Evolutionary conservation across 225 moss, liverwort and hornwort genomes (phyloP).

Genomic region (Bryum argenteum): DNA sequence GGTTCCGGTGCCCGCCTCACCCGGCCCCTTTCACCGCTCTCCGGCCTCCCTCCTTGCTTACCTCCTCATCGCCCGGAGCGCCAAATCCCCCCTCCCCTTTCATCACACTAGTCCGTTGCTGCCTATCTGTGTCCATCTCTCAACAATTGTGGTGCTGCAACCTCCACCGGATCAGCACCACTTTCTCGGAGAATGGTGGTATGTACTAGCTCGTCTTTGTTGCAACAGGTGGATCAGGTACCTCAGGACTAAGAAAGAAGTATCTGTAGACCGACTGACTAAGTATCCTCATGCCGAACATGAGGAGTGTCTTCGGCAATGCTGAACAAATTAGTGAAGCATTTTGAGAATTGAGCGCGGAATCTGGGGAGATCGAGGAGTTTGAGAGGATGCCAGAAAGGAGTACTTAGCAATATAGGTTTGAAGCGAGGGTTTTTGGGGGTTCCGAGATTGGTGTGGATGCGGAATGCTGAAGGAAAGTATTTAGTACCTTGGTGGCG

Average conservation of each 20-base stretch:
- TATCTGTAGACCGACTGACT: constrained; percentile 6
- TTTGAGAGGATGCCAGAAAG: not conserved
- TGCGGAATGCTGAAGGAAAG: constrained; percentile 40
- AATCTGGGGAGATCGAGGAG: constrained; percentile 19
- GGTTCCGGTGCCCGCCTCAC: not conserved
- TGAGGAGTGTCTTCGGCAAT: not conserved
- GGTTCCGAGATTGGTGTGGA: constrained; percentile 23
- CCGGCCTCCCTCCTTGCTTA: constrained; percentile 11
- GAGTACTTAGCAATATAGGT: constrained; percentile 6
- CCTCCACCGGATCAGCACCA: constrained; percentile 10
- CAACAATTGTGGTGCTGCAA: constrained; percentile 1
- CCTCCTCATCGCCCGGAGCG: constrained; percentile 18
- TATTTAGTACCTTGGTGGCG: constrained; percentile 51
- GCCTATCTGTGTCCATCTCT: constrained; percentile 1
- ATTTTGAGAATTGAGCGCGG: constrained; percentile 17
- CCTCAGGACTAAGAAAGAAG: constrained; percentile 12
- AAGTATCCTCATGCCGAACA: not conserved
- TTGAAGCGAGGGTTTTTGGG: not conserved
- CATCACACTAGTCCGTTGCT: constrained; percentile 23
- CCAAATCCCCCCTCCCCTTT: not conserved
- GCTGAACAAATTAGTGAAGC: constrained; percentile 21
- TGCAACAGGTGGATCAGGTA: not conserved
- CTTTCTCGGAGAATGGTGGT: constrained; percentile 25
- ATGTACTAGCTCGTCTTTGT: not conserved
- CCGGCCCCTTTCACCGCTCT: not conserved